A percentile compares a stretch with the other conserved stretches of the same genome.
Conservation (phyloP, 139 green algal genomes). For the Coelastrella sp. region DNA sequence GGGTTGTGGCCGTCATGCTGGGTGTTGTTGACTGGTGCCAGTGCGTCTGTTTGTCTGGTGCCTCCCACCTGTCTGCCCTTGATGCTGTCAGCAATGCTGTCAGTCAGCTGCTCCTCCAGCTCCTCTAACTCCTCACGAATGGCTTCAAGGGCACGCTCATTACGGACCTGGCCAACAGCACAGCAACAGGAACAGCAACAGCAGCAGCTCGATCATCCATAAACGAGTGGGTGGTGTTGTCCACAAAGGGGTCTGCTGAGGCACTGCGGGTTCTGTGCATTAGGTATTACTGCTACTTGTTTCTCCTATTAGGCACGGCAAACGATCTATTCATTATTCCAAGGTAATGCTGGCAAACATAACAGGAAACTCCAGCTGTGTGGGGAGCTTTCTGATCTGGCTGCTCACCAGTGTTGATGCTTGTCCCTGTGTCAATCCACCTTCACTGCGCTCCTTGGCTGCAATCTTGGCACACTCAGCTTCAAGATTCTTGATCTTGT, state of each 20-base stretch:
- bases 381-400: too few species aligned
- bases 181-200: background rate
- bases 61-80: constrained; percentile 18
- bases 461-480: constrained; percentile 85
- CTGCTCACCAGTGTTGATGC: constrained; percentile 63
- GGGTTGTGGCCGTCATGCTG: background rate
- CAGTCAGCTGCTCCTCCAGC: constrained; percentile 85
- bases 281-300: too few species aligned
- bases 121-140: constrained; percentile 86
- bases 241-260: too few species aligned
- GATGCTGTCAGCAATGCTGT: constrained; percentile 70
- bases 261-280: too few species aligned
- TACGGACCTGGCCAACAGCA: constrained; percentile 46
- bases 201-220: too few species aligned
- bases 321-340: too few species aligned
- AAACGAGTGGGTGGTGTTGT: too few species aligned
- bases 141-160: constrained; percentile 67
- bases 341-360: constrained; percentile 30
- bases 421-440: constrained; percentile 76
- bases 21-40: background rate
- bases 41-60: too few species aligned
- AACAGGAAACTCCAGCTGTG: background rate
- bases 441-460: constrained; percentile 79
- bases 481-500: constrained; percentile 81
- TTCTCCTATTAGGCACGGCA: too few species aligned